phyloP scores from a whole-genome alignment of 371 early-diverging fungal genomes.

The Aphelidium insulamus region DNA sequence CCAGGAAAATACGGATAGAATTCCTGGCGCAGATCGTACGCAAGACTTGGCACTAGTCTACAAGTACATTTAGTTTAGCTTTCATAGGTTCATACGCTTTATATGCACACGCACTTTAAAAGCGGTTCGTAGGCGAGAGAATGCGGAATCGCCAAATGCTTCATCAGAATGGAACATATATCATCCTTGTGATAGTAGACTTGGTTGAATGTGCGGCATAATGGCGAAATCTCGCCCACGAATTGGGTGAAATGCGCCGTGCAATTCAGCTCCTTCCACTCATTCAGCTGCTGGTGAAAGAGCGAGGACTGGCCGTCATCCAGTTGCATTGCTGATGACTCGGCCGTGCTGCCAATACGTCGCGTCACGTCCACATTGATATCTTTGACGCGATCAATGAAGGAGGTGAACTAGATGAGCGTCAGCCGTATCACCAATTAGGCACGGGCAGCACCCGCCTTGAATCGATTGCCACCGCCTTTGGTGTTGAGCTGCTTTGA shows the following conservation, averaged over 20 bases:
- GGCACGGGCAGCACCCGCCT: slow-evolving; percentile 13
- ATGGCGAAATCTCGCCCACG: slow-evolving; percentile 27
- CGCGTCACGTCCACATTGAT: slow-evolving; percentile 54
- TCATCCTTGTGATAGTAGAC: slow-evolving; percentile 66
- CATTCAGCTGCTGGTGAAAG: slow-evolving; percentile 48
- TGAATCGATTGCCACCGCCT: slow-evolving; percentile 41
- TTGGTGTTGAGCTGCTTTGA: slow-evolving; percentile 36
- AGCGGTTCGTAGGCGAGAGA: slow-evolving; percentile 47
- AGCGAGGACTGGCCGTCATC: slow-evolving; percentile 22
- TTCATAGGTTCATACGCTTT: slow-evolving; percentile 1
- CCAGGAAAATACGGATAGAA: slow-evolving; percentile 52
- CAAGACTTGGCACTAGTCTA: slow-evolving; percentile 52
- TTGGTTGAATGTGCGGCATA: slow-evolving; percentile 50
- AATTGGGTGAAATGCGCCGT: slow-evolving; percentile 56
- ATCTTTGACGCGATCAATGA: slow-evolving; percentile 46
- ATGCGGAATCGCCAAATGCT: slow-evolving; percentile 29
- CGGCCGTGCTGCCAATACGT: slow-evolving; percentile 16
- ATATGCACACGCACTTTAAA: slow-evolving; percentile 26
- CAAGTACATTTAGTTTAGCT: neutral
- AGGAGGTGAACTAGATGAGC: slow-evolving; percentile 43
- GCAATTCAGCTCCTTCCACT: slow-evolving; percentile 67
- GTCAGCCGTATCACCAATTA: neutral
- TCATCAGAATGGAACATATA: slow-evolving; percentile 39
- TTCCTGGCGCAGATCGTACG: slow-evolving; percentile 77
- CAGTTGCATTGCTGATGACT: slow-evolving; percentile 1